phyloP scores from a whole-genome alignment of 2,329 filamentous ascomycete genomes.

The Xylaria sp. region DNA sequence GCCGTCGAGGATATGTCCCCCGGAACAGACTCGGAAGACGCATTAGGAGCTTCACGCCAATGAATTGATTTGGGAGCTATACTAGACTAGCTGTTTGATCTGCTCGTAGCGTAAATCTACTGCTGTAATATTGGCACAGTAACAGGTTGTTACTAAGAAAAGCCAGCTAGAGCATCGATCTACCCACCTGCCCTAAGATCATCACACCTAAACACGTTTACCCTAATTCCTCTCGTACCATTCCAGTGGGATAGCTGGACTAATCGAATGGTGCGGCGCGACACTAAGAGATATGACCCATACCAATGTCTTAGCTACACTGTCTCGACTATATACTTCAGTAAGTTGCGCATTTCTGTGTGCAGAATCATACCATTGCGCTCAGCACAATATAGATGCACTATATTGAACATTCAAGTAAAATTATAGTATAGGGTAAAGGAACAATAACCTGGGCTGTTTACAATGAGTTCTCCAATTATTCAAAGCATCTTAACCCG shows the following conservation, averaged over 20 bases:
- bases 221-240: background rate
- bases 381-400: too few relatives aligned
- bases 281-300: background rate
- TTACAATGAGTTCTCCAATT: background rate
- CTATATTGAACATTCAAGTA: background rate
- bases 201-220: conserved; percentile 1
- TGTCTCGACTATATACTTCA: too few relatives aligned
- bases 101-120: conserved; percentile 9
- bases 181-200: background rate
- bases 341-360: background rate
- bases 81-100: background rate
- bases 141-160: conserved; percentile 2
- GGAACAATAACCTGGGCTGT: conserved; percentile 11
- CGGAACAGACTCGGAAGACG: too few relatives aligned
- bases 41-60: background rate
- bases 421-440: background rate
- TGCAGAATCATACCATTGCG: background rate
- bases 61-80: conserved; percentile 1
- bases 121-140: background rate
- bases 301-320: background rate
- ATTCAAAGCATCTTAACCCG: conserved; percentile 1
- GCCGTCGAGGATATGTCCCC: background rate
- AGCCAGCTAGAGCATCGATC: background rate
- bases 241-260: background rate
- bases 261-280: background rate